phyloP scores from a whole-genome alignment of 2,329 filamentous ascomycete species.

The Fusarium phyllophilum region DNA sequence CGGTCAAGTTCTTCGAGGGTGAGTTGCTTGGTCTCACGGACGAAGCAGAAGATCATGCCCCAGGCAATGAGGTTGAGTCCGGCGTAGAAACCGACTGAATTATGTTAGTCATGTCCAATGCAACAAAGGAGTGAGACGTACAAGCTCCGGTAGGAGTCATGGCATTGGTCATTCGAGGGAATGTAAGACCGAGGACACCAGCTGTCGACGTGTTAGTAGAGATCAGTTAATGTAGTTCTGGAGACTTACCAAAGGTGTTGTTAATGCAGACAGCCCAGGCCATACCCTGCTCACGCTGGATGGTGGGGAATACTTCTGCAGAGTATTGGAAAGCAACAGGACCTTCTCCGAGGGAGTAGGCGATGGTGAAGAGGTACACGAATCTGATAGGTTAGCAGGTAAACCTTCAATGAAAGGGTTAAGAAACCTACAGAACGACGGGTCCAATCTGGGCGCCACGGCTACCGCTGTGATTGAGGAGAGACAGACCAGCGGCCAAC shows the following conservation, averaged over 20 bases:
- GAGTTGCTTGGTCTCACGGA: constrained; percentile 62
- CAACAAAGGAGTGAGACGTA: not conserved
- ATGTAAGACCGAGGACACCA: constrained; percentile 46
- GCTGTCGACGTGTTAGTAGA: constrained; percentile 28
- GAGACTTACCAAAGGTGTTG: constrained; percentile 44
- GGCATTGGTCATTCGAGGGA: constrained; percentile 46
- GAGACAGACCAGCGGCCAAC: constrained; percentile 47
- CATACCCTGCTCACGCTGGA: constrained; percentile 53
- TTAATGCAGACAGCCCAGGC: constrained; percentile 52
- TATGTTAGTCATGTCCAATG: not conserved
- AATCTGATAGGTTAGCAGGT: constrained; percentile 32
- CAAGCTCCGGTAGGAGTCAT: constrained; percentile 49
- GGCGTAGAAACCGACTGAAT: constrained; percentile 55
- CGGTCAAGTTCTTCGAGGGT: constrained; percentile 61
- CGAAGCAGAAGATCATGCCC: constrained; percentile 59
- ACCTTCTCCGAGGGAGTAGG: constrained; percentile 51
- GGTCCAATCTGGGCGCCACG: constrained; percentile 43
- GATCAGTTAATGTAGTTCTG: accelerated
- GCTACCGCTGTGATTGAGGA: constrained; percentile 41
- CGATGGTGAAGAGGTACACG: constrained; percentile 51
- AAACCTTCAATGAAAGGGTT: accelerated
- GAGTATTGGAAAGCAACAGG: constrained; percentile 53
- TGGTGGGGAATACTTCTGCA: constrained; percentile 52
- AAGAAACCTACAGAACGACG: constrained; percentile 36
- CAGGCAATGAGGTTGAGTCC: constrained; percentile 59